Conservation (phyloP, 805 yeast genomes). For the Cephaloascus albidus region DNA sequence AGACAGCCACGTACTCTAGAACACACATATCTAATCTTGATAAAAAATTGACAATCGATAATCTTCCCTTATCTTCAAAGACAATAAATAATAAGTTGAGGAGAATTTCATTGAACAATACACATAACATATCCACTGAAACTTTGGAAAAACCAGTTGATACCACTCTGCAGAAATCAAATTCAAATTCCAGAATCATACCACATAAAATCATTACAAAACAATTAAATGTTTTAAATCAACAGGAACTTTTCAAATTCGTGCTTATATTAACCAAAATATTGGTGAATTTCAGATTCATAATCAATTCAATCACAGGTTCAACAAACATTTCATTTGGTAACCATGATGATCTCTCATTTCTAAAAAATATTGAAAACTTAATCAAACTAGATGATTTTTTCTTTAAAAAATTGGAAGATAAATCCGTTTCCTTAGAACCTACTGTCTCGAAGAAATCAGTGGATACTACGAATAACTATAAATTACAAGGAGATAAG, state of each 20-base stretch:
- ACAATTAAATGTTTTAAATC: neutral
- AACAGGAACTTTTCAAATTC: neutral
- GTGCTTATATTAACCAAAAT: neutral
- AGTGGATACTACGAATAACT: neutral
- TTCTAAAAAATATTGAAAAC: neutral
- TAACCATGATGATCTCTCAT: neutral
- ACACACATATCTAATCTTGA: neutral
- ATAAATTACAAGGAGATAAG: neutral
- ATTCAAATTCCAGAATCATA: neutral
- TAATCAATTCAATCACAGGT: neutral
- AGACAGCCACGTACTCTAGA: neutral
- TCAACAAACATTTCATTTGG: neutral
- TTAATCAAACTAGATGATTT: neutral
- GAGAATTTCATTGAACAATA: neutral
- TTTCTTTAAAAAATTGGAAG: neutral
- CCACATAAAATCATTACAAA: neutral
- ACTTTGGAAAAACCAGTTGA: neutral
- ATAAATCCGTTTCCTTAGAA: neutral
- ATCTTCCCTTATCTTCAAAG: constrained; percentile 18
- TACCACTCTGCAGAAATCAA: neutral
- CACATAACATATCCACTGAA: neutral
- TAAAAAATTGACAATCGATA: constrained; percentile 1
- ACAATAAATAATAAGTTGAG: constrained; percentile 14
- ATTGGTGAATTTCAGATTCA: neutral
- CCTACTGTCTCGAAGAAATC: no score